Percentiles rank a stretch among this genome's conserved stretches.
Conservation (phyloP, 2,329 filamentous ascomycete genomes). For the Fusarium proliferatum region DNA sequence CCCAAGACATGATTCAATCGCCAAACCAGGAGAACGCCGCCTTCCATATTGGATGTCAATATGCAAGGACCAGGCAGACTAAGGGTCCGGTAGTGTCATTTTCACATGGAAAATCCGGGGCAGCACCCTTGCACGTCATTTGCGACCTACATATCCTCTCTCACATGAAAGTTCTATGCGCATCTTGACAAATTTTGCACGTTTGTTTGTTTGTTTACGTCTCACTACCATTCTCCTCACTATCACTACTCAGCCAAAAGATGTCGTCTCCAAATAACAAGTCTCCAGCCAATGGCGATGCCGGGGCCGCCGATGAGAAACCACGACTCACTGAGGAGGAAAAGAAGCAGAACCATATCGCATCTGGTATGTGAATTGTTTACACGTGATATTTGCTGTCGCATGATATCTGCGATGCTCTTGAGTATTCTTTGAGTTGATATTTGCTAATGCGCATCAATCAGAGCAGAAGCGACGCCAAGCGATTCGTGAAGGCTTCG, state of each 20-base stretch:
- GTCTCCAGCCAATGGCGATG: constrained; percentile 39
- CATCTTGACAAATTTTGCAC: background rate
- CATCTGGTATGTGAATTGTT: constrained; percentile 56
- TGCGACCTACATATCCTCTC: constrained; percentile 31
- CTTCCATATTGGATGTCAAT: constrained; percentile 24
- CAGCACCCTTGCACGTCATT: constrained; percentile 46
- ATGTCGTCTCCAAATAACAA: constrained; percentile 49
- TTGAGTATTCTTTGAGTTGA: no score
- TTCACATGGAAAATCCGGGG: constrained; percentile 49
- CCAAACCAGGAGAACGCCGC: background rate
- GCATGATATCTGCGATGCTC: background rate
- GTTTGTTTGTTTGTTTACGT: background rate
- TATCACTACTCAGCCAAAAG: background rate
- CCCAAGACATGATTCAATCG: background rate
- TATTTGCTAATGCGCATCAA: constrained; percentile 18
- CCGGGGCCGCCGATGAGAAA: constrained; percentile 56
- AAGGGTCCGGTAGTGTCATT: constrained; percentile 34
- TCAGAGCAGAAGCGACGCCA: constrained; percentile 59
- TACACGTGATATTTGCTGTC: background rate
- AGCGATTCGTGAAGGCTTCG: constrained; percentile 86
- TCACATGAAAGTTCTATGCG: constrained; percentile 17
- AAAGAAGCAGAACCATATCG: constrained; percentile 67
- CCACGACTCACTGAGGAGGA: constrained; percentile 64
- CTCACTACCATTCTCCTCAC: background rate
- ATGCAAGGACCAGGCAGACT: constrained; percentile 39